Conservation (phyloP, 352 stramenopile genomes). For the Globisporangium camurandrum region DNA sequence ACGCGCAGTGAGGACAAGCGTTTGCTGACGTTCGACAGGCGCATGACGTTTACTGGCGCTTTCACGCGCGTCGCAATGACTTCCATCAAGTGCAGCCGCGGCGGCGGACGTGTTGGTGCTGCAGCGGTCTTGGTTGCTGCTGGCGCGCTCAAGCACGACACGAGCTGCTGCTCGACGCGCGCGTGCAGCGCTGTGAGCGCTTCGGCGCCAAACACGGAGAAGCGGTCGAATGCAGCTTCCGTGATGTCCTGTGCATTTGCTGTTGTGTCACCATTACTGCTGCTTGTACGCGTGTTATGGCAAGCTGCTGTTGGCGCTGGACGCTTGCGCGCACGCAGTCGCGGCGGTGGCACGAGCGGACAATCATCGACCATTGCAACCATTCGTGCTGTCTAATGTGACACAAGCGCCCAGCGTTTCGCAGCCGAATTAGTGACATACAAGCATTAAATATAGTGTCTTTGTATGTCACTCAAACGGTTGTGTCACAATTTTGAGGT, state of each 20-base stretch:
- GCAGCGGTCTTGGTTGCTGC: not conserved
- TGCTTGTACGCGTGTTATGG: not conserved
- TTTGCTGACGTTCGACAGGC: conserved; percentile 23
- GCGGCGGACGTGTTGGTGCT: not conserved
- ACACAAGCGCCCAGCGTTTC: no score
- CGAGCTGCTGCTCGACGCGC: conserved; percentile 17
- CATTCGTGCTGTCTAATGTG: no score
- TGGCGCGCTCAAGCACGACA: conserved; percentile 13
- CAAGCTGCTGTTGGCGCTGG: conserved; percentile 3
- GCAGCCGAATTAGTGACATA: no score
- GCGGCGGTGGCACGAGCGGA: conserved; percentile 45
- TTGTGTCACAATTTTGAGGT: no score
- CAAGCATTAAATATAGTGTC: no score
- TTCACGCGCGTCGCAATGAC: conserved; percentile 21
- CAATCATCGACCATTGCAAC: conserved; percentile 9
- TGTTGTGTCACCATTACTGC: not conserved
- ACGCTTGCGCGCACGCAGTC: conserved; percentile 37
- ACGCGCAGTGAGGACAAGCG: conserved; percentile 43
- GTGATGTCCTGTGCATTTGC: conserved; percentile 9
- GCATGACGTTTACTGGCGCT: no score
- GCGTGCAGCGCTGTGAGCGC: conserved; percentile 20
- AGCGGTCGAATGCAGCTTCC: conserved; percentile 24
- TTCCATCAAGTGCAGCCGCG: conserved; percentile 23
- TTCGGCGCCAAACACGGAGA: conserved; percentile 21
- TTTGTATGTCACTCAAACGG: no score